phyloP scores from a whole-genome alignment of 192 early-diverging fungal genomes.

The Gryganskiella cystojenkinii region DNA sequence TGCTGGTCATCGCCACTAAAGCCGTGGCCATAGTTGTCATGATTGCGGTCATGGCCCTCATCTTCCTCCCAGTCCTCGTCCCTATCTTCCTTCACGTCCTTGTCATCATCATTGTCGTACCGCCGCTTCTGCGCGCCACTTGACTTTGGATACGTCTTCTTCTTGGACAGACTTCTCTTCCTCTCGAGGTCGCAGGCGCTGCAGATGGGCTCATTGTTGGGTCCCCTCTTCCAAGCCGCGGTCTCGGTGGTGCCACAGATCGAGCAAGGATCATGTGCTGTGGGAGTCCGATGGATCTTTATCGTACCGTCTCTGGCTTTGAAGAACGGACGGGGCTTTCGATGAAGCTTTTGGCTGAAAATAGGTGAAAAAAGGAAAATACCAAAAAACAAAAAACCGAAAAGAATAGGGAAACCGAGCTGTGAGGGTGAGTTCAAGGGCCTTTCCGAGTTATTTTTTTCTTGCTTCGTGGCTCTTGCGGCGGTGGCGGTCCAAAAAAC shows the following conservation, averaged over 20 bases:
- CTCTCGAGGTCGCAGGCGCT: slow-evolving; percentile 8
- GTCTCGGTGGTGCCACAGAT: slow-evolving; percentile 14
- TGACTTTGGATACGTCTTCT: too few relatives aligned
- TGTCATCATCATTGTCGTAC: too few relatives aligned
- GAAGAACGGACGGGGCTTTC: slow-evolving; percentile 38
- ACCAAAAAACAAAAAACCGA: neutral
- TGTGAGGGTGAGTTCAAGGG: neutral
- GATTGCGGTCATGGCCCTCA: too few relatives aligned
- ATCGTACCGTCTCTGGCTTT: slow-evolving; percentile 45
- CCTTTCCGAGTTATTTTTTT: neutral
- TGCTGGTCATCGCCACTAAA: too few relatives aligned
- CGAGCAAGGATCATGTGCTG: slow-evolving; percentile 23
- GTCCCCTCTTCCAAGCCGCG: slow-evolving; percentile 22
- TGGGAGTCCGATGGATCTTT: slow-evolving; percentile 36
- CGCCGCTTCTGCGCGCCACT: too few relatives aligned
- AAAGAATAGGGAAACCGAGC: neutral
- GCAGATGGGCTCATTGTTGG: slow-evolving; percentile 9
- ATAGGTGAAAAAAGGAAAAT: neutral
- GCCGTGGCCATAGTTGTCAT: too few relatives aligned
- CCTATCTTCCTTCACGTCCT: too few relatives aligned
- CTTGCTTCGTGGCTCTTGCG: too few relatives aligned
- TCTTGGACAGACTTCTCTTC: too few relatives aligned
- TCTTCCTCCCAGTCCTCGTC: too few relatives aligned
- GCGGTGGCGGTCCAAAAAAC: too few relatives aligned
- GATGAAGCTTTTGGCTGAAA: slow-evolving; percentile 46